Conservation (phyloP, 352 stramenopile genomes). For the Globisporangium spiculum region DNA sequence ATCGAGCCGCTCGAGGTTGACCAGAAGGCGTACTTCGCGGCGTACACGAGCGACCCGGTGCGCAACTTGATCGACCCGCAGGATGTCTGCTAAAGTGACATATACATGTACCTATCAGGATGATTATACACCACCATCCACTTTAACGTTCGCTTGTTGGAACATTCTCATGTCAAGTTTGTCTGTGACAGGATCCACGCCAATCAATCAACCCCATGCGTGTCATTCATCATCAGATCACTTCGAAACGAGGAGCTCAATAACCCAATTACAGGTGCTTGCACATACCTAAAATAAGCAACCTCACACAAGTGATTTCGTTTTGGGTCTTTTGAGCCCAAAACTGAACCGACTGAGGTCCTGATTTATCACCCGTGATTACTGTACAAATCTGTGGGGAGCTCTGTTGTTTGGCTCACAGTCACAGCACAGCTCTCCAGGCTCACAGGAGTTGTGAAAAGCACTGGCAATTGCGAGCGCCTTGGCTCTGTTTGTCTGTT, state of each 20-base stretch:
- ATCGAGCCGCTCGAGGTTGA: constrained; percentile 27
- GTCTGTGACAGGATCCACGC: not conserved
- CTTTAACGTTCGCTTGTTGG: not conserved
- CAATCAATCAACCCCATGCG: not conserved
- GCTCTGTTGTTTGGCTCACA: no score
- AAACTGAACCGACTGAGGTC: not conserved
- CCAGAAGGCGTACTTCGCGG: constrained; percentile 16
- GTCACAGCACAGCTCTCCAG: no score
- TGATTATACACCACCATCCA: not conserved
- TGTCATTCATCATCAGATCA: not conserved
- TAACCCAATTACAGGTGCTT: not conserved
- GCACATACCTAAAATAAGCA: not conserved
- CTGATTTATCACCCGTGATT: constrained; percentile 10
- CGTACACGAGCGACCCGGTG: constrained; percentile 11
- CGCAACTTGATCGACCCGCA: constrained; percentile 3
- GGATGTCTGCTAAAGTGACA: constrained; percentile 4
- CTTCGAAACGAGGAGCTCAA: not conserved
- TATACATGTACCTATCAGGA: not conserved
- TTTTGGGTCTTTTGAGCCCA: not conserved
- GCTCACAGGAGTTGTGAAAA: no score
- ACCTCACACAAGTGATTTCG: not conserved
- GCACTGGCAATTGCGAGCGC: not conserved
- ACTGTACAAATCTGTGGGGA: not conserved
- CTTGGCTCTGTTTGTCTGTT: not conserved
- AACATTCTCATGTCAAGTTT: not conserved